Percentiles rank a stretch among this genome's conserved stretches.
Evolutionary conservation across 2,329 filamentous ascomycete genomes (phyloP).

Genomic region (Botrytis deweyae): DNA sequence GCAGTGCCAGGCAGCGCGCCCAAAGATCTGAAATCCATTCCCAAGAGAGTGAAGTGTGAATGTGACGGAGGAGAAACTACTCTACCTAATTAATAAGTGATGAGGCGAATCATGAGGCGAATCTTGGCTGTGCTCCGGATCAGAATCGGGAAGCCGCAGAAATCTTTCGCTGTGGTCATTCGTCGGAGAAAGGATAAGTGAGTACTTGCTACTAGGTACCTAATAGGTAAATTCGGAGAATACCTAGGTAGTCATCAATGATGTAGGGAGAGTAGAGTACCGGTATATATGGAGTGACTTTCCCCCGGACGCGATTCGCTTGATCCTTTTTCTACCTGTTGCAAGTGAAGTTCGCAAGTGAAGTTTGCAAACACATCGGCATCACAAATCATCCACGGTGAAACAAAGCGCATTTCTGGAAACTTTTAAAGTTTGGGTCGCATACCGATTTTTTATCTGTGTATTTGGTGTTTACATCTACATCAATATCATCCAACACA

Average conservation of each 20-base stretch:
- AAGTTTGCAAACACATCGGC: not conserved
- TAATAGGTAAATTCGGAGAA: not conserved
- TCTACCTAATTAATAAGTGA: not conserved
- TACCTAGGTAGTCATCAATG: not conserved
- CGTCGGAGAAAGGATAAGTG: no score
- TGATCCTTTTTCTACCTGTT: not conserved
- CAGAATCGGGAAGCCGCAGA: not conserved
- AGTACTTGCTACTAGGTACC: no score
- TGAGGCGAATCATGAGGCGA: not conserved
- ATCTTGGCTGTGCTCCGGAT: slow-evolving; percentile 1
- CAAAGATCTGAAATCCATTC: not conserved
- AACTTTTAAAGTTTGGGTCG: not conserved
- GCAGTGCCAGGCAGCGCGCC: not conserved
- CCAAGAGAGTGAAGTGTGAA: not conserved
- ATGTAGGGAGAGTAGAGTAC: not conserved
- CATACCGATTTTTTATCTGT: not conserved
- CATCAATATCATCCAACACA: not conserved
- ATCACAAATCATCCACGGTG: not conserved
- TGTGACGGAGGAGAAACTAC: not conserved
- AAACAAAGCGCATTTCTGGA: not conserved
- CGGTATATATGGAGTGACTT: not conserved
- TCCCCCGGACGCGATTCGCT: no score
- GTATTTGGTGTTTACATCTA: not conserved
- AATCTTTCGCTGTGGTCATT: not conserved
- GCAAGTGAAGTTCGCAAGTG: not conserved